Evolutionary conservation across 441 rosid species (phyloP).

Genomic region (Metrosideros polymorpha): DNA sequence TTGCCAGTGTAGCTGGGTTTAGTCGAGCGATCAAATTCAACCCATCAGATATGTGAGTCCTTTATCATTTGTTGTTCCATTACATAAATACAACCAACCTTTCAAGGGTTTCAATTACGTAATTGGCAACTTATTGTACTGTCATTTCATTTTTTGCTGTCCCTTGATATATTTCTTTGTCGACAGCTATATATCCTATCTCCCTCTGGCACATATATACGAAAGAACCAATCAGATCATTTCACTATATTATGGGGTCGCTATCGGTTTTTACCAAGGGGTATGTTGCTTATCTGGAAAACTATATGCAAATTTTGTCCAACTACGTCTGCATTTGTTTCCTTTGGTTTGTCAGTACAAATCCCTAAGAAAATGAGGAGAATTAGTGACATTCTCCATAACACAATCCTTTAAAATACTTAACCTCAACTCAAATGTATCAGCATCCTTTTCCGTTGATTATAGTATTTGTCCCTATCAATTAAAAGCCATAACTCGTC

Average conservation of each 20-base stretch:
- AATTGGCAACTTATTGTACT: neutral
- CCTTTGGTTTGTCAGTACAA: neutral
- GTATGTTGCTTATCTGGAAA: conserved; percentile 33
- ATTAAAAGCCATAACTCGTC: neutral
- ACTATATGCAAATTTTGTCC: neutral
- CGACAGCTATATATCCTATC: conserved; percentile 85
- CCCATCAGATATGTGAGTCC: conserved; percentile 85
- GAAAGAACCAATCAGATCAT: conserved; percentile 79
- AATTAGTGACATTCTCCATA: neutral
- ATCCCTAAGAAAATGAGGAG: neutral
- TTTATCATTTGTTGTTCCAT: neutral
- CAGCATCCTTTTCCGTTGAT: neutral
- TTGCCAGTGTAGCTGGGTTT: conserved; percentile 84
- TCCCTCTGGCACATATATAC: conserved; percentile 96
- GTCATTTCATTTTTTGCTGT: neutral
- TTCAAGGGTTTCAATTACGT: neutral
- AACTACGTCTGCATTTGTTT: neutral
- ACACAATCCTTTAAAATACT: neutral
- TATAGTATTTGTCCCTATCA: neutral
- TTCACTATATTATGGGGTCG: conserved; percentile 57
- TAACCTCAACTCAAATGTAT: neutral
- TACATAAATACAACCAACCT: neutral
- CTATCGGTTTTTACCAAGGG: conserved; percentile 99
- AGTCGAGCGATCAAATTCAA: conserved; percentile 26
- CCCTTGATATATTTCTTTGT: conserved; percentile 7